Base-by-base conservation (phyloP, 108 stramenopile species). In the Nitzschia sp. region DNA sequence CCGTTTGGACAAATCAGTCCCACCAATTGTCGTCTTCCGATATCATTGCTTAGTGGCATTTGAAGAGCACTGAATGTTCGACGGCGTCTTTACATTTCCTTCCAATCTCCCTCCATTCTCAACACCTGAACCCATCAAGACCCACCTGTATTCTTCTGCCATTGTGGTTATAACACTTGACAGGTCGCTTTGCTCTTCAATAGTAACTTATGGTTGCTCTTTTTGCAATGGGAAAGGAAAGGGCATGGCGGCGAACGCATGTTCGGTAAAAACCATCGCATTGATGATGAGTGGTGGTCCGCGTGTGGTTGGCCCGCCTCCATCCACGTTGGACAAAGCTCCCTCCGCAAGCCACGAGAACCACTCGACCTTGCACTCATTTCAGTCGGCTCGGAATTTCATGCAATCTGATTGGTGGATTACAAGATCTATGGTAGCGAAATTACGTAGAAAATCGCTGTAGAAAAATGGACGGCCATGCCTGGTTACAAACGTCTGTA, bases 131-230 rank as follows among this genome's bases (percentile, higher is more conserved):
- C 6, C 38, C 13, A 51, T 23, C 49, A 51, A 4, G 3, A 70
- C 68, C 38, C 68, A 70, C 68, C 68, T 70, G 35, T 59, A 28
- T 70, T 70, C 68, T 59, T 70, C 68, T 70, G 66, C 54, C 66
- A 67, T 67, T 54, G 33, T 67, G 21, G 18, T 21, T 65, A 29
- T 58, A 33, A 58, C 29, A 58, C 27, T 29, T 29, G 57, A 54
- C 53, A 54, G 53, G 53, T 54, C n/a, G 6, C 24, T 24, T 42
- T 13, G 6, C 9, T 9, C 13, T 42, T 42, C 38, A 13, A 42
- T 9, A 42, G 38, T 9, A 42, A 9, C 13, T 42, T 13, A 42
- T 9, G 13, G 38, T 42, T 42, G 38, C 38, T 42, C 9, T n/a
- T n/a, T n/a, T 42, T 42, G 38, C 38, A 42, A 42, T 42, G 38